These are phyloP conservation scores for Sicyos baderoa DNA, from an alignment of 306 rosid species.

Conservation along the genomic window DNA sequence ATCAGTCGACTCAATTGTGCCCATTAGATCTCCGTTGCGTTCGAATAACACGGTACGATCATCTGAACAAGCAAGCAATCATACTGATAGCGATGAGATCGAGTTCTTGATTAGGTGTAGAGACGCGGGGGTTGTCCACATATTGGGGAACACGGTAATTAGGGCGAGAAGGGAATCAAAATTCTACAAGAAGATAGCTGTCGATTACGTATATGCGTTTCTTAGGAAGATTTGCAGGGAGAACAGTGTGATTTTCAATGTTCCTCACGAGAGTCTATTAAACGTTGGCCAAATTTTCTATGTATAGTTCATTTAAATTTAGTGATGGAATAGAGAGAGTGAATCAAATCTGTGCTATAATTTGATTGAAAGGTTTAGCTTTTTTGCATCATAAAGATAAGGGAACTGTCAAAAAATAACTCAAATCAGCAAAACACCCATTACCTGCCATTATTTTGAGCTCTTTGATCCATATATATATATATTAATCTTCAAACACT, in stretches of 20 bases:
- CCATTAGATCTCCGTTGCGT: conserved; percentile 34
- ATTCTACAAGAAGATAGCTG: conserved; percentile 61
- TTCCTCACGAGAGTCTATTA: conserved; percentile 92
- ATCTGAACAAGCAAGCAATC: conserved; percentile 39
- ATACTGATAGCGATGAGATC: conserved; percentile 57
- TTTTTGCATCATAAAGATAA: too few species aligned
- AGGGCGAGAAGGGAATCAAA: conserved; percentile 65
- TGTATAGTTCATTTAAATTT: conserved; percentile 35
- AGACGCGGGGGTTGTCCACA: conserved; percentile 95
- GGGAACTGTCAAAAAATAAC: neutral
- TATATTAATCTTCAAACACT: neutral
- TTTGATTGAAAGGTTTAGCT: neutral
- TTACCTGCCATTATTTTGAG: neutral
- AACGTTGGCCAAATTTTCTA: conserved; percentile 89
- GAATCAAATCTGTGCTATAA: neutral
- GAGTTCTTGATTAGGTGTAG: conserved; percentile 65
- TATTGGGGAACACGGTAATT: conserved; percentile 75
- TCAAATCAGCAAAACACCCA: neutral
- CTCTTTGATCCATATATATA: neutral
- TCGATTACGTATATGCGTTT: conserved; percentile 77
- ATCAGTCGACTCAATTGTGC: conserved; percentile 59
- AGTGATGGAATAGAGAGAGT: conserved; percentile 9
- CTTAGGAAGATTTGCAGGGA: conserved; percentile 94
- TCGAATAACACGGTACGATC: conserved; percentile 33
- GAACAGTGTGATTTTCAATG: conserved; percentile 82